Evolutionary conservation across 345 rosid species (phyloP).

Genomic region (Camelina neglecta): DNA sequence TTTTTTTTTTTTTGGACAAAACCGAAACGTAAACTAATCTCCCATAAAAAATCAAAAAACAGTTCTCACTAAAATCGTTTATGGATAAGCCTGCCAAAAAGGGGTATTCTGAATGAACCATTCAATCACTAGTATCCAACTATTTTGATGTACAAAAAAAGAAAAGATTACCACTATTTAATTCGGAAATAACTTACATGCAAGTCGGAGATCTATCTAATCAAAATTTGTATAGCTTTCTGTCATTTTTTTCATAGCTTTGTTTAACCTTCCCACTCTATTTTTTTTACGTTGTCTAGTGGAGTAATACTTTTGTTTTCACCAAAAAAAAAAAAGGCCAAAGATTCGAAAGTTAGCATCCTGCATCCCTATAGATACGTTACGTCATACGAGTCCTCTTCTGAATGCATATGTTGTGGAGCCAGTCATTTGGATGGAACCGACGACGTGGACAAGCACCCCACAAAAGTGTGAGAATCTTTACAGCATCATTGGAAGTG

Average conservation of each 20-base stretch:
- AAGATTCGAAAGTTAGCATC: conserved; percentile 5
- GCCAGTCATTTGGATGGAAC: conserved; percentile 21
- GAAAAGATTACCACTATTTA: no score
- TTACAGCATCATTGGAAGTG: conserved; percentile 41
- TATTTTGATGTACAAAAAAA: no score
- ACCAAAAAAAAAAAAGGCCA: neutral
- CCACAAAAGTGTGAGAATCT: conserved; percentile 32
- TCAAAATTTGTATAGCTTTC: neutral
- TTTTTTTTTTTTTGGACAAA: no score
- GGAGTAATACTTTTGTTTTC: neutral
- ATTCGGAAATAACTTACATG: no score
- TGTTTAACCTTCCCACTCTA: neutral
- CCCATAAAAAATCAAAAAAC: no score
- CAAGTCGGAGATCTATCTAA: neutral
- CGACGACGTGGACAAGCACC: conserved; percentile 29
- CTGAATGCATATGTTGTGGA: conserved; percentile 20
- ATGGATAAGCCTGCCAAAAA: no score
- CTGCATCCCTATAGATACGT: conserved; percentile 9
- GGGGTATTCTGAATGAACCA: no score
- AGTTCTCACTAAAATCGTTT: no score
- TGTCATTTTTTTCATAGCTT: neutral
- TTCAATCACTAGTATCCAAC: no score
- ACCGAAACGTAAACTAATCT: no score
- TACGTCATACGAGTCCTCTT: neutral
- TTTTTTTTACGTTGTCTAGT: neutral